These are phyloP conservation scores for Pythium myriotylum DNA, from an alignment of 352 stramenopile species.

Conservation along the genomic window DNA sequence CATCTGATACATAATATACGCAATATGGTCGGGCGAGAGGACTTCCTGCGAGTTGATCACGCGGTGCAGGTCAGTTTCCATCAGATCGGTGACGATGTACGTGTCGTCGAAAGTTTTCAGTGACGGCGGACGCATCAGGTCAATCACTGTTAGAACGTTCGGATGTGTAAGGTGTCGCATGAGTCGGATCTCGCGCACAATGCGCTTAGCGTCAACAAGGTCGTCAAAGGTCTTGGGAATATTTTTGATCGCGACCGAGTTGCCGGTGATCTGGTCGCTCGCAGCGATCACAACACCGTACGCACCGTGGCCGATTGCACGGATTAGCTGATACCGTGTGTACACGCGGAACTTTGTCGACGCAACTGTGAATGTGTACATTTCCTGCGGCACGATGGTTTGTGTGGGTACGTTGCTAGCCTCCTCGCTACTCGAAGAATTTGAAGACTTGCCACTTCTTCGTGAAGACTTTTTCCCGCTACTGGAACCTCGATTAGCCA, in stretches of 20 bases:
- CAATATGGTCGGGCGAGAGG: conserved; percentile 75
- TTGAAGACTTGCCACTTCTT: not conserved
- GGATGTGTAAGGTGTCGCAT: conserved; percentile 79
- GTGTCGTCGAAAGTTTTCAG: conserved; percentile 80
- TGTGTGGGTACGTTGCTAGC: conserved; percentile 2
- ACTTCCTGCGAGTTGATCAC: conserved; percentile 80
- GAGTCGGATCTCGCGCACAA: conserved; percentile 82
- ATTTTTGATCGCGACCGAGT: conserved; percentile 87
- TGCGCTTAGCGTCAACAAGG: conserved; percentile 82
- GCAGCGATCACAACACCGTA: conserved; percentile 84
- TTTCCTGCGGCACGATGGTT: conserved; percentile 43
- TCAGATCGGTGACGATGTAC: conserved; percentile 85
- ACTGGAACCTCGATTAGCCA: not conserved
- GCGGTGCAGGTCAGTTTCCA: conserved; percentile 80
- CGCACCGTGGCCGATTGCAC: conserved; percentile 75
- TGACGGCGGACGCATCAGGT: conserved; percentile 77
- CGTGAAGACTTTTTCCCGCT: not conserved
- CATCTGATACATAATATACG: conserved; percentile 86
- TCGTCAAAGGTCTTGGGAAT: conserved; percentile 86
- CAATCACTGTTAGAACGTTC: conserved; percentile 72
- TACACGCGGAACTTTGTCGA: conserved; percentile 87
- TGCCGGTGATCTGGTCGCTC: conserved; percentile 79
- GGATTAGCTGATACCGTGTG: conserved; percentile 82
- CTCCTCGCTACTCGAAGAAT: conserved; percentile 14
- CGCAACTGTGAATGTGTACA: conserved; percentile 85